A percentile compares a stretch with the other conserved stretches of the same genome.
phyloP scores from a whole-genome alignment of 257 asterid species.

The Mentha longifolia region DNA sequence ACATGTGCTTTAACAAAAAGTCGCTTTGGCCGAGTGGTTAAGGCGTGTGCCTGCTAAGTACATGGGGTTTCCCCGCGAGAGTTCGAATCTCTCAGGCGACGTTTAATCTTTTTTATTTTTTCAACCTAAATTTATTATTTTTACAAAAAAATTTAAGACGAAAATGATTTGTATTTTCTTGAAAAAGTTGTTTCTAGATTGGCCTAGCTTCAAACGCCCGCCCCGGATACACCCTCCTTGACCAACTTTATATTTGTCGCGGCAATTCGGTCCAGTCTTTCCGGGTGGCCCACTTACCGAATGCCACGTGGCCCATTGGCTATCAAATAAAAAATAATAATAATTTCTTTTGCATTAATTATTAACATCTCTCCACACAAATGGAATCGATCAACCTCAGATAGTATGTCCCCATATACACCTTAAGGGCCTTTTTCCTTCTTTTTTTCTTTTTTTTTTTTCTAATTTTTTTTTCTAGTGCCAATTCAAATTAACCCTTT shows the following conservation, averaged over 20 bases:
- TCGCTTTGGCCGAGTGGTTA: conserved; percentile 90
- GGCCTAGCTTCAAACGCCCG: conserved; percentile 12
- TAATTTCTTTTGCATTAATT: not conserved
- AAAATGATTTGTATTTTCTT: not conserved
- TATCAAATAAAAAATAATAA: not conserved
- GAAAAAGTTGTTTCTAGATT: conserved; percentile 1
- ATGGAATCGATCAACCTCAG: conserved; percentile 38
- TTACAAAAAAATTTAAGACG: no score
- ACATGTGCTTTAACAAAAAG: no score
- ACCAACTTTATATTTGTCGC: conserved; percentile 28
- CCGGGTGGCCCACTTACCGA: not conserved
- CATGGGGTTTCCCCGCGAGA: conserved; percentile 99
- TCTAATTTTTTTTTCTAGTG: not conserved
- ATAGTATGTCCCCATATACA: conserved; percentile 40
- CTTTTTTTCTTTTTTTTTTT: no score
- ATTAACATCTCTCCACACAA: conserved; percentile 30
- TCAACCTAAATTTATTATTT: not conserved
- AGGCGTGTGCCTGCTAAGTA: conserved; percentile 83
- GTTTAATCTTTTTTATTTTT: not conserved
- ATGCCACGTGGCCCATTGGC: conserved; percentile 31
- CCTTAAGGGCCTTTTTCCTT: no score
- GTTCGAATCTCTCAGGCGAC: conserved; percentile 99
- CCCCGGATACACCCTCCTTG: conserved; percentile 31
- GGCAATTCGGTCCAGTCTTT: conserved; percentile 35
- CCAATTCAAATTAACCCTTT: conserved; percentile 12